Conservation (phyloP, 23 red algal genomes). For the Gracilaria gracilis region DNA sequence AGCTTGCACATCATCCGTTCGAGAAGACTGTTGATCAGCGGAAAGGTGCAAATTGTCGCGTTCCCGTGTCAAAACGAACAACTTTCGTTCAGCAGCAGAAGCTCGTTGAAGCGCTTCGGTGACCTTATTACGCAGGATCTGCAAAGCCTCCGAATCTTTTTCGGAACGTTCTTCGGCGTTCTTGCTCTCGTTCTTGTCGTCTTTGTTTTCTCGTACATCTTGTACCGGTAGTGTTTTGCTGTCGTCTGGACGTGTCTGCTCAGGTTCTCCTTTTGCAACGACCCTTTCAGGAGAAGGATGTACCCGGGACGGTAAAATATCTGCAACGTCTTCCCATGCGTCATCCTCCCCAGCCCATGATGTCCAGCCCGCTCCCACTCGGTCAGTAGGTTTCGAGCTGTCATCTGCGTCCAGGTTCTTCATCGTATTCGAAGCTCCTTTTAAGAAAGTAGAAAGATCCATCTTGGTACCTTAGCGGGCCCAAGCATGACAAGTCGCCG, state of each 20-base stretch:
- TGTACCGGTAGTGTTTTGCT: not conserved
- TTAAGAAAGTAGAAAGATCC: slow-evolving; percentile 58
- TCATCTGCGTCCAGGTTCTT: slow-evolving; percentile 51
- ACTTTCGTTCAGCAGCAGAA: slow-evolving; percentile 51
- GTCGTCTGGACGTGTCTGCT: not conserved
- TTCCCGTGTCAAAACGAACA: slow-evolving; percentile 73
- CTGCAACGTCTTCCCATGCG: slow-evolving; percentile 71
- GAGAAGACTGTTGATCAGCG: slow-evolving; percentile 19
- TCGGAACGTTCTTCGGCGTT: not conserved
- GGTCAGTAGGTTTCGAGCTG: slow-evolving; percentile 16
- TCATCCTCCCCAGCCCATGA: slow-evolving; percentile 62
- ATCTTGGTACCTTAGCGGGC: slow-evolving; percentile 16
- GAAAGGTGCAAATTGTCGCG: slow-evolving; percentile 71
- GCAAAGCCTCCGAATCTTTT: not conserved
- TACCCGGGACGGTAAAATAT: slow-evolving; percentile 15
- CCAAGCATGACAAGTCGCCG: not conserved
- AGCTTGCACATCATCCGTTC: slow-evolving; percentile 45
- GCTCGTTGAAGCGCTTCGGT: slow-evolving; percentile 43
- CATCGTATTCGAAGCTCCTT: slow-evolving; percentile 54
- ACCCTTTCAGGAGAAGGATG: slow-evolving; percentile 20
- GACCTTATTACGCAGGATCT: slow-evolving; percentile 7
- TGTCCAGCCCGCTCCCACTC: slow-evolving; percentile 21
- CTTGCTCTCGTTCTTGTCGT: no score
- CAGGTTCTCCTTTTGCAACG: not conserved
- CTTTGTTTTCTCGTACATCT: not conserved